Conservation (phyloP, 129 eudicot species). For the Artemisia tridentata region DNA sequence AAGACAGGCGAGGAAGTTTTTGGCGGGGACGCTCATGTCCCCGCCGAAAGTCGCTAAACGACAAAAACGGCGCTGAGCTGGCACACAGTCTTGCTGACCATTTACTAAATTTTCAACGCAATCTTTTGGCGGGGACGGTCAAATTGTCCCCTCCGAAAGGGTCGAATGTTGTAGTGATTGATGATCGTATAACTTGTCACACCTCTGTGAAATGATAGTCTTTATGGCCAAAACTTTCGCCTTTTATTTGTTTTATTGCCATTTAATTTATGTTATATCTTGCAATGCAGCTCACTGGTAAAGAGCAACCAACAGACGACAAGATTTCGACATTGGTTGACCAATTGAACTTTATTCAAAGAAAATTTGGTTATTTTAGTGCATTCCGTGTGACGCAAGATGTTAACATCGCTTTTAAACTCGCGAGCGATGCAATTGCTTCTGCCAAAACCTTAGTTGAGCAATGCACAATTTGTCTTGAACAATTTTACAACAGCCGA, state of each 20-base stretch:
- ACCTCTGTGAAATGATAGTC: not conserved
- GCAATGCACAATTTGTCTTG: constrained; percentile 56
- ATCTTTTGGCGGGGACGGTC: too few species aligned
- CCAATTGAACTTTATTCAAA: constrained; percentile 38
- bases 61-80: too few species aligned
- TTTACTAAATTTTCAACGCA: too few species aligned
- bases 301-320: constrained; percentile 28
- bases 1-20: too few species aligned
- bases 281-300: constrained; percentile 52
- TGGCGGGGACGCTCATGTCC: too few species aligned
- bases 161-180: too few species aligned
- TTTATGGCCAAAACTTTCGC: not conserved
- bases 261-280: constrained; percentile 1
- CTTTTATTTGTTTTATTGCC: not conserved
- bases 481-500: constrained; percentile 23
- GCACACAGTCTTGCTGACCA: too few species aligned
- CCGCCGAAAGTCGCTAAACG: too few species aligned
- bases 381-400: constrained; percentile 33
- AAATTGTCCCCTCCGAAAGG: too few species aligned
- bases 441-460: constrained; percentile 25
- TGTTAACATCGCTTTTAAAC: constrained; percentile 49
- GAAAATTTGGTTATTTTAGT: constrained; percentile 35
- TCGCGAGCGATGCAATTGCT: constrained; percentile 55
- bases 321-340: constrained; percentile 36
- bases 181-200: not conserved